Base-by-base conservation (phyloP, 2,329 filamentous ascomycete genomes). In the Cladobotryum protrusum region DNA sequence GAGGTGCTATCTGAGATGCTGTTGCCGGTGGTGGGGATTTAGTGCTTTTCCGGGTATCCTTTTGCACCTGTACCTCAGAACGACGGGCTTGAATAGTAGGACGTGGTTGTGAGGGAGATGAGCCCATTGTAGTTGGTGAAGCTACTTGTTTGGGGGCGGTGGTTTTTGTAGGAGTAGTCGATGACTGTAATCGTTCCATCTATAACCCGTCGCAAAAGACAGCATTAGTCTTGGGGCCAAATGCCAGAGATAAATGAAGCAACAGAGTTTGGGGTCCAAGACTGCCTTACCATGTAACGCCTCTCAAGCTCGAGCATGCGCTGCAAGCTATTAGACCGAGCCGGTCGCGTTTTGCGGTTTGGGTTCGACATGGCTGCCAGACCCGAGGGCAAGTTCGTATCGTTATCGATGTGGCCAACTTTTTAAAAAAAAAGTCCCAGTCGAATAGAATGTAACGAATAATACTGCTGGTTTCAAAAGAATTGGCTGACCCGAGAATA, bases 241-340 rank as follows among this genome's bases (percentile, higher is more conserved):
- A 43, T 14, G 34, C 24, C 36, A 46, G 24, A 24, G 48, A 17
- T 24, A 45, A 18, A 48, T 29, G 24, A 29, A 29, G 7, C 24
- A 37, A 42, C 14, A 49, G 17, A 15, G 37, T 43, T n/a, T 32
- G 32, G 43, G 32, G 33, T 4, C 14, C 13, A 37, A 5, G n/a
- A 14, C n/a, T 19, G 19, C 61, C 71, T 69, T 69, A 82, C 80
- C 75, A 79, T 80, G 63, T 70, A 73, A 61, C 71, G 72, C 60
- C 76, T 78, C 60, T 83, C 80, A 46, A 82, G 65, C 57, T 82
- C 77, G 44, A 82, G 69, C 79, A 83, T 82, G 52, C 70, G 72
- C 62, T 80, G 72, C 55, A 82, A 73, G 62, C 73, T 79, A 60
- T 73, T 72, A 54, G 70, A 69, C 57, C 68, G 67, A 46, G 50